phyloP scores from a whole-genome alignment of 2,329 filamentous ascomycete species.

The Fusarium sp. region DNA sequence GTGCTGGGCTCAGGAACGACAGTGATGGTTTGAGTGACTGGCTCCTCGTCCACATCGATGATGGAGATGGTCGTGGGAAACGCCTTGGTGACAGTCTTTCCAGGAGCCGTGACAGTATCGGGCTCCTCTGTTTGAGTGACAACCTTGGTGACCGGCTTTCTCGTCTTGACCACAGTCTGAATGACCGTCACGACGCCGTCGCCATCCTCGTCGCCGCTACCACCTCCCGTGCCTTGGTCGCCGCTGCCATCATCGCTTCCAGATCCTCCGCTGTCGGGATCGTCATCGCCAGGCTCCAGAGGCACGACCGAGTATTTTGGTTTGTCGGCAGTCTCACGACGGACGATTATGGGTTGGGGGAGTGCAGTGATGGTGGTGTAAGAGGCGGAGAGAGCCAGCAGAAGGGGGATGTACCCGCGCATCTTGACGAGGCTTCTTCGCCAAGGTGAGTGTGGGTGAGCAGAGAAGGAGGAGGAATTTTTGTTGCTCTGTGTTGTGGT shows the following conservation, averaged over 20 bases:
- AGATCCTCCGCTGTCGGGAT: slow-evolving; percentile 39
- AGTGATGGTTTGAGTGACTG: slow-evolving; percentile 47
- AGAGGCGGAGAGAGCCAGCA: slow-evolving; percentile 51
- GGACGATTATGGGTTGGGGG: slow-evolving; percentile 45
- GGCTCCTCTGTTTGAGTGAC: slow-evolving; percentile 49
- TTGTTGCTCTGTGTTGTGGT: slow-evolving; percentile 1
- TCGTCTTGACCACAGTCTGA: slow-evolving; percentile 53
- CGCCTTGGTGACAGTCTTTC: slow-evolving; percentile 46
- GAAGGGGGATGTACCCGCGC: slow-evolving; percentile 50
- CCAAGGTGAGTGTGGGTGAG: slow-evolving; percentile 8
- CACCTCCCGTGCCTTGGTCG: slow-evolving; percentile 27
- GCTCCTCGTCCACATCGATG: slow-evolving; percentile 47
- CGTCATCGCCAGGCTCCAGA: slow-evolving; percentile 53
- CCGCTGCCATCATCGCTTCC: slow-evolving; percentile 39
- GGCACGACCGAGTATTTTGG: slow-evolving; percentile 59
- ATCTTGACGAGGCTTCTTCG: slow-evolving; percentile 47
- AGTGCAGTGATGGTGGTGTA: slow-evolving; percentile 48
- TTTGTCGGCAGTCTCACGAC: slow-evolving; percentile 45
- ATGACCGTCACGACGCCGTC: slow-evolving; percentile 53
- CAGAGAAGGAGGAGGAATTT: not conserved
- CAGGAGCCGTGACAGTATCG: slow-evolving; percentile 48
- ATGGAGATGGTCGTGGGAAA: slow-evolving; percentile 53
- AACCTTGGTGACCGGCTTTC: slow-evolving; percentile 47
- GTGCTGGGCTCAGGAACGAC: slow-evolving; percentile 44
- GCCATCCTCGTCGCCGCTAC: slow-evolving; percentile 33